A percentile compares a stretch with the other conserved stretches of the same genome.
Conservation (phyloP, 2,329 filamentous ascomycete species). For the Beauveria brongniartii region DNA sequence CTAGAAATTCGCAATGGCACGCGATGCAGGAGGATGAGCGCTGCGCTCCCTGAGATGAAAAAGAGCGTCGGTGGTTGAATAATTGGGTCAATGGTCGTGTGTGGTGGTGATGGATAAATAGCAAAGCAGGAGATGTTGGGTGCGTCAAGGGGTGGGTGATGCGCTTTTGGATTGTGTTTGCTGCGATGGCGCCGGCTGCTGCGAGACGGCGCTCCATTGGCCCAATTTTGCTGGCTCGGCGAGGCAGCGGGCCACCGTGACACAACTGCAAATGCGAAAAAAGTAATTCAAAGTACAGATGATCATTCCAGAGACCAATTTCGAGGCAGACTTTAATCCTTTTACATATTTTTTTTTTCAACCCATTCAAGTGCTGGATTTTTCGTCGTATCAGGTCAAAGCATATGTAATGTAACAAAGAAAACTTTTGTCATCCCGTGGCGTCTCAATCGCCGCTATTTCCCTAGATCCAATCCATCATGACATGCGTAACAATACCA, state of each 20-base stretch:
- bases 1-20: neutral
- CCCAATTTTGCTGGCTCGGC: constrained; percentile 7
- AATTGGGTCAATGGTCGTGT: neutral
- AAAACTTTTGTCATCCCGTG: constrained; percentile 1
- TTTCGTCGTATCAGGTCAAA: neutral
- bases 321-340: neutral
- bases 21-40: constrained; percentile 4
- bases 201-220: constrained; percentile 2
- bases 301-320: no score
- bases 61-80: constrained; percentile 4
- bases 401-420: neutral
- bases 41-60: constrained; percentile 11
- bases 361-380: neutral
- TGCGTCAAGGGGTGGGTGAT: constrained; percentile 2
- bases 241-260: neutral
- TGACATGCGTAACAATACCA: constrained; percentile 1
- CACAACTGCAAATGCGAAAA: neutral
- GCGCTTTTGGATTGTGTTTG: constrained; percentile 6
- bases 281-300: no score
- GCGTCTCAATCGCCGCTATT: neutral
- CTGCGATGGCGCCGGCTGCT: neutral
- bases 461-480: neutral
- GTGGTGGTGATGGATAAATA: neutral
- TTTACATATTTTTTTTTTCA: neutral
- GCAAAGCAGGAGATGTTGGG: neutral